A percentile compares a stretch with the other conserved stretches of the same genome.
These are phyloP conservation scores for Phaeotremella fagi DNA, from an alignment of 768 basidiomycete genomes.

Conservation along the genomic window DNA sequence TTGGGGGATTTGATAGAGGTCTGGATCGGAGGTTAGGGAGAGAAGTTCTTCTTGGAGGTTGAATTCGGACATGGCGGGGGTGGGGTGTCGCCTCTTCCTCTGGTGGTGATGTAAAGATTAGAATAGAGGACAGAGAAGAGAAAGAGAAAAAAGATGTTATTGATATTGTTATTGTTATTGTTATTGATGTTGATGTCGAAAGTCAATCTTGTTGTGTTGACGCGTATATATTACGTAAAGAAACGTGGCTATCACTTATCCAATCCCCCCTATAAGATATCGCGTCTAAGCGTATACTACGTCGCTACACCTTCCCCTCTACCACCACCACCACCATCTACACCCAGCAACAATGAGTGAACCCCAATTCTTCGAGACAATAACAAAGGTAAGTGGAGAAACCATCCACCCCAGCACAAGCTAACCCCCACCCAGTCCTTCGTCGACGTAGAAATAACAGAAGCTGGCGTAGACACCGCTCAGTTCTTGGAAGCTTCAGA, in stretches of 20 bases:
- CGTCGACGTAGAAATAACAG: slow-evolving; percentile 77
- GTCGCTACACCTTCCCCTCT: no score
- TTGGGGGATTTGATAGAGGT: slow-evolving; percentile 62
- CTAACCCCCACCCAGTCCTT: slow-evolving; percentile 63
- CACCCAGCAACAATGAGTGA: slow-evolving; percentile 12
- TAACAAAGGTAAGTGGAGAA: slow-evolving; percentile 34
- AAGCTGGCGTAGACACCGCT: slow-evolving; percentile 80
- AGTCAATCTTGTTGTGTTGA: no score
- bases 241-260: no score
- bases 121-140: no score
- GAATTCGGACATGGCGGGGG: slow-evolving; percentile 51
- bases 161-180: no score
- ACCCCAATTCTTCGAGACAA: slow-evolving; percentile 45
- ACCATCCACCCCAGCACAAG: background rate
- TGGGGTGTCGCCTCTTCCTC: no score
- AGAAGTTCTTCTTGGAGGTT: slow-evolving; percentile 76
- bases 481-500: slow-evolving; percentile 82
- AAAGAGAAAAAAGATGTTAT: no score
- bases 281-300: no score
- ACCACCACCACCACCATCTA: background rate
- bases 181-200: no score
- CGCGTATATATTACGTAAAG: no score
- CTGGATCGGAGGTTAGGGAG: slow-evolving; percentile 56
- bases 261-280: no score
- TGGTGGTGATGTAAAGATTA: no score